Base-by-base conservation (phyloP, 371 early-diverging fungal species). In the Mortierella sp. region DNA sequence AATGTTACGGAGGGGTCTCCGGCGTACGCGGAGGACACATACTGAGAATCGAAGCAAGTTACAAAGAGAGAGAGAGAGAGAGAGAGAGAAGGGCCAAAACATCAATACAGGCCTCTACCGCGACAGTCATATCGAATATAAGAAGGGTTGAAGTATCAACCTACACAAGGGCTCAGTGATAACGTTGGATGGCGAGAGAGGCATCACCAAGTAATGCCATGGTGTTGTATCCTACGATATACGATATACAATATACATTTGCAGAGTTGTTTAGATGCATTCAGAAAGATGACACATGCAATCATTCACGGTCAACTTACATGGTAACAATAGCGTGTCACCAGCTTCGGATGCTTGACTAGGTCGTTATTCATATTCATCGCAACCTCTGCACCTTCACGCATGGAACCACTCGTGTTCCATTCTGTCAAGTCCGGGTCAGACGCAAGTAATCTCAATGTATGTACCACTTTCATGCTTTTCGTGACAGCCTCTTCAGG, bases 241-340 rank as follows among this genome's bases (percentile, higher is more conserved):
- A 47, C 14, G 14, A 24, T 24, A 7, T 13, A 24, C 19, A 47
- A 47, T 47, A 24, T 24, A 7, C 13, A 23, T 9, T 47, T 6
- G 48, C 19, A 47, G 7, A 48, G 27, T 12, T 3, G 18, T 16
- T 21, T n/a, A 16, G 7, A 27, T 4, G 34, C 34, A 28, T 46
- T 27, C 1, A 5, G 7, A 34, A 27, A 30, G 26, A 18, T 9
- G 6, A 27, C 9, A 43, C 21, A 28, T 6, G 23, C 12, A 9
- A 13, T n/a, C 9, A 48, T 2, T 27, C 7, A 27, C 23, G 28
- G 27, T 10, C 4, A 38, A 10, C 3, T 46, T 68, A 72, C 68
- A 50, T 67, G 52, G 19, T 73, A 67, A 45, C 68, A 67, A 27
- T 73, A 73, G 27, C 74, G 68, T 3, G 59, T 61, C 4, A 68